phyloP scores from a whole-genome alignment of 2,329 filamentous ascomycete genomes.

The Pseudohalonectria lignicola region DNA sequence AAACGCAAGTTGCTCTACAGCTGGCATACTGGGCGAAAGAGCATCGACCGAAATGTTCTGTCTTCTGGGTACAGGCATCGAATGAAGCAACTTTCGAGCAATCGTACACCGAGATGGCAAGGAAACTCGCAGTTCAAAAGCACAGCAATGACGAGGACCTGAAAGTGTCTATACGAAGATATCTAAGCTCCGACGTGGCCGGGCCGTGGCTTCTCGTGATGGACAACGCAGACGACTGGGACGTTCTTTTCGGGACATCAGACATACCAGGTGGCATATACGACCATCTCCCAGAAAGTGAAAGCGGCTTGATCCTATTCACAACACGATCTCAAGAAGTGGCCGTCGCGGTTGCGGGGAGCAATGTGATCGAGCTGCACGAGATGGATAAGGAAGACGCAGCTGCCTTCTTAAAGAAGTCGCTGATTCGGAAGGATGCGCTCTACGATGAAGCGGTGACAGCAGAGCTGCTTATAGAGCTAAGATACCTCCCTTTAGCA shows the following conservation, averaged over 20 bases:
- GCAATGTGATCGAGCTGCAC: conserved; percentile 16
- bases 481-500: conserved; percentile 26
- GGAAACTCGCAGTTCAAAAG: conserved; percentile 21
- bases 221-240: conserved; percentile 28
- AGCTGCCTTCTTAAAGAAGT: conserved; percentile 13
- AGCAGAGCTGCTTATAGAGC: conserved; percentile 16
- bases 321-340: conserved; percentile 23
- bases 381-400: conserved; percentile 19
- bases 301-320: conserved; percentile 20
- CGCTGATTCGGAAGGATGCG: conserved; percentile 10
- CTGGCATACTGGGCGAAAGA: conserved; percentile 24
- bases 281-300: conserved; percentile 20
- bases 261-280: conserved; percentile 10
- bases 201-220: conserved; percentile 27
- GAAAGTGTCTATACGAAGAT: conserved; percentile 43
- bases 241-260: conserved; percentile 14
- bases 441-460: conserved; percentile 5
- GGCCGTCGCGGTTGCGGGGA: conserved; percentile 13
- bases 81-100: conserved; percentile 26
- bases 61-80: conserved; percentile 32
- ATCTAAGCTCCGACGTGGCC: conserved; percentile 14
- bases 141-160: conserved; percentile 40
- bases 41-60: conserved; percentile 19
- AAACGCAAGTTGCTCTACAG: conserved; percentile 27
- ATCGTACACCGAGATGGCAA: conserved; percentile 22